Evolutionary conservation across 2,329 filamentous ascomycete genomes (phyloP).

Genomic region (Stachybotrys echinatus): DNA sequence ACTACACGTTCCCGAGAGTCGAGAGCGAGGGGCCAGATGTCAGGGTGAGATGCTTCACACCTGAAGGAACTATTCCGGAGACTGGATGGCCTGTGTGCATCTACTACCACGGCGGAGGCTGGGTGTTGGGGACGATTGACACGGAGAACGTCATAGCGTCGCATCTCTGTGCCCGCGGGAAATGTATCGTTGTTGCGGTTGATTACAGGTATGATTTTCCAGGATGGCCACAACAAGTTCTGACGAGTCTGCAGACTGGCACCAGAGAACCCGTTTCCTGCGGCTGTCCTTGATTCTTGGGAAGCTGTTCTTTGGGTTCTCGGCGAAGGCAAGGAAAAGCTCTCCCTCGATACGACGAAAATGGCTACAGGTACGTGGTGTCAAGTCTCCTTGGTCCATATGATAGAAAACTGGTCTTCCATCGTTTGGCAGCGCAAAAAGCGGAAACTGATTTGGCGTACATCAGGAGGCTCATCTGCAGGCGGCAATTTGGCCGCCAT

Average conservation of each 20-base stretch:
- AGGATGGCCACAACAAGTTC: background rate
- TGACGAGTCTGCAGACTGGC: slow-evolving; percentile 34
- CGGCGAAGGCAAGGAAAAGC: slow-evolving; percentile 16
- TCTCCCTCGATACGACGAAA: slow-evolving; percentile 32
- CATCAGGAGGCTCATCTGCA: slow-evolving; percentile 5
- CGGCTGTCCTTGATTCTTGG: slow-evolving; percentile 53
- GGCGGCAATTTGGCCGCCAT: slow-evolving; percentile 6
- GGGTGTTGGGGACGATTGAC: slow-evolving; percentile 52
- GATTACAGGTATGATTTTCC: slow-evolving; percentile 41
- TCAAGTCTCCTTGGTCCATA: background rate
- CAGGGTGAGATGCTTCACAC: slow-evolving; percentile 45
- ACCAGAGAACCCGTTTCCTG: slow-evolving; percentile 51
- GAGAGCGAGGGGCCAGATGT: slow-evolving; percentile 42
- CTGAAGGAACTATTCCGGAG: slow-evolving; percentile 33
- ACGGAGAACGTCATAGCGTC: slow-evolving; percentile 53
- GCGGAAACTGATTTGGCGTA: background rate
- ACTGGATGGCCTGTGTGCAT: slow-evolving; percentile 50
- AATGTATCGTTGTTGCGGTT: slow-evolving; percentile 48
- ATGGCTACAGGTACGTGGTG: slow-evolving; percentile 8
- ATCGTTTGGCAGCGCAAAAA: background rate
- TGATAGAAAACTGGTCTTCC: too few species aligned
- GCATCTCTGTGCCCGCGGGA: slow-evolving; percentile 44
- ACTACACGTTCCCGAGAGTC: slow-evolving; percentile 35
- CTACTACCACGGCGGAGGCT: slow-evolving; percentile 55
- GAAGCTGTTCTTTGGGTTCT: slow-evolving; percentile 45